These are phyloP conservation scores for Luzula sylvatica DNA, from an alignment of 176 grass and related monocot species.

Conservation along the genomic window DNA sequence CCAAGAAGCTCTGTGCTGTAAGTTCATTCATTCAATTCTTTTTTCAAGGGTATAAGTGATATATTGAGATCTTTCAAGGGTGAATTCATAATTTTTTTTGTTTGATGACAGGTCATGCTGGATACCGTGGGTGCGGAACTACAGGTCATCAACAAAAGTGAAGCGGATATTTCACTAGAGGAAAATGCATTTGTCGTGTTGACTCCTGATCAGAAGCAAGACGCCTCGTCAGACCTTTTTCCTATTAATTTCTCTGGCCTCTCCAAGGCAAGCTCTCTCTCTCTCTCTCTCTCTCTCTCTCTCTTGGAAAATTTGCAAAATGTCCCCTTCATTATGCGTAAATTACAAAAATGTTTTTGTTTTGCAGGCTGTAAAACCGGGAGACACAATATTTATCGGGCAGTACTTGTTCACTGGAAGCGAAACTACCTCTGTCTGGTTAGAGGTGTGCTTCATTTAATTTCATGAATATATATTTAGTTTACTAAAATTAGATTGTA, in stretches of 20 bases:
- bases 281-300: neutral
- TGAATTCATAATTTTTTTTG: neutral
- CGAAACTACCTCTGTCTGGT: slow-evolving; percentile 97
- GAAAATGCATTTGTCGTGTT: slow-evolving; percentile 63
- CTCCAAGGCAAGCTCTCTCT: slow-evolving; percentile 38
- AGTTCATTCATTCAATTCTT: neutral
- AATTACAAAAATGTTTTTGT: neutral
- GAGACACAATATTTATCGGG: slow-evolving; percentile 90
- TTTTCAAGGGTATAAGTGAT: neutral
- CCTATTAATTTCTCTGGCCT: slow-evolving; percentile 91
- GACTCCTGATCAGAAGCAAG: slow-evolving; percentile 59
- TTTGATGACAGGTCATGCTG: slow-evolving; percentile 61
- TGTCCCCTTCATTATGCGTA: no score
- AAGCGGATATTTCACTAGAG: slow-evolving; percentile 70
- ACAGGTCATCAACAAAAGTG: slow-evolving; percentile 81
- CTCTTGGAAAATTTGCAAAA: no score
- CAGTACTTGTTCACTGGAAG: slow-evolving; percentile 99
- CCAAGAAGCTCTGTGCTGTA: slow-evolving; percentile 92
- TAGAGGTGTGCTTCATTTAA: slow-evolving; percentile 47
- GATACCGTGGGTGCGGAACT: slow-evolving; percentile 92
- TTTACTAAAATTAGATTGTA: neutral
- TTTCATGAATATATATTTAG: neutral
- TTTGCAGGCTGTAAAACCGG: slow-evolving; percentile 68
- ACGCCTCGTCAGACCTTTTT: slow-evolving; percentile 60
- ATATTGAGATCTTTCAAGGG: neutral